phyloP scores from a whole-genome alignment of 345 rosid genomes.

The Heritiera fomes region DNA sequence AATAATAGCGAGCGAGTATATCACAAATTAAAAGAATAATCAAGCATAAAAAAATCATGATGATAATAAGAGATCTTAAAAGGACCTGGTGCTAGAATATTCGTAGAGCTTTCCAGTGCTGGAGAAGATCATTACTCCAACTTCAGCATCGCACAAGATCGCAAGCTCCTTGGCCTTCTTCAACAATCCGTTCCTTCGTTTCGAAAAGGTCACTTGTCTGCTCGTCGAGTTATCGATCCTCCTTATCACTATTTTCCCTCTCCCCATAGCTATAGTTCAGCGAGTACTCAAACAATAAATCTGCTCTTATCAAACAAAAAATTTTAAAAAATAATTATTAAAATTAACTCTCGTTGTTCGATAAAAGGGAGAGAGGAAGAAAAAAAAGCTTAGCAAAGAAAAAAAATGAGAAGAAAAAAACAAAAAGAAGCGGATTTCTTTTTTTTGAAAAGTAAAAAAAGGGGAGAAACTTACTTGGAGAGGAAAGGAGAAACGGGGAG shows the following conservation, averaged over 20 bases:
- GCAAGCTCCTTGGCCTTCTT: conserved; percentile 55
- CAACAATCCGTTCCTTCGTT: conserved; percentile 47
- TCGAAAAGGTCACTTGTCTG: conserved; percentile 55
- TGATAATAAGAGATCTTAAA: conserved; percentile 6
- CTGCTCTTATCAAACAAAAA: conserved; percentile 1
- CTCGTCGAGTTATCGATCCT: conserved; percentile 54
- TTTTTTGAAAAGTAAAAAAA: background rate
- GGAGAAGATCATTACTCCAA: conserved; percentile 49
- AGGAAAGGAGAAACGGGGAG: conserved; percentile 18
- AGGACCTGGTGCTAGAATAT: conserved; percentile 44
- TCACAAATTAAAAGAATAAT: background rate
- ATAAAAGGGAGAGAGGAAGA: background rate
- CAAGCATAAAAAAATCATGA: background rate
- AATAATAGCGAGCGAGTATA: background rate
- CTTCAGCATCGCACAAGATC: conserved; percentile 49
- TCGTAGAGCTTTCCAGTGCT: conserved; percentile 49
- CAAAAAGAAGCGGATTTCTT: background rate
- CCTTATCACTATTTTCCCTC: conserved; percentile 53
- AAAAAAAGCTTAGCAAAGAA: background rate
- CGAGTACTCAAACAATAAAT: background rate
- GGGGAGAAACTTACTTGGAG: conserved; percentile 12
- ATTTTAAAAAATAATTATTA: background rate
- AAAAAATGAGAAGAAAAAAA: background rate
- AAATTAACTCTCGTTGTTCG: conserved; percentile 17
- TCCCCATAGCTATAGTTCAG: conserved; percentile 35